Evolutionary conservation across 176 grass and related monocot species (phyloP).

Genomic region (Rhynchospora breviuscula): DNA sequence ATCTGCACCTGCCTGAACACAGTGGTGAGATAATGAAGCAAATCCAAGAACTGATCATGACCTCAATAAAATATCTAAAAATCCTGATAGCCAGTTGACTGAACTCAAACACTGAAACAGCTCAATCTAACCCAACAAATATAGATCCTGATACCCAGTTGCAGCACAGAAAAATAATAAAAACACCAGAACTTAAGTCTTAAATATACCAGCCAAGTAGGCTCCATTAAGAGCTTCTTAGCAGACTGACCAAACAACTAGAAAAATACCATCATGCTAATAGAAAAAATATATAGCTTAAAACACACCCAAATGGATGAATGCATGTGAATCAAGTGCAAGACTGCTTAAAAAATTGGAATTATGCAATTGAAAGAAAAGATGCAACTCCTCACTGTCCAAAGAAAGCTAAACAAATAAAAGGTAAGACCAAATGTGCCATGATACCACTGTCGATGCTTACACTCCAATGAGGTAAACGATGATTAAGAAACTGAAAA

Average conservation of each 20-base stretch:
- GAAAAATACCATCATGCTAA: not conserved
- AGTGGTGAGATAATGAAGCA: not conserved
- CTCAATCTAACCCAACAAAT: not conserved
- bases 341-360: slow-evolving; percentile 3
- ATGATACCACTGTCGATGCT: slow-evolving; percentile 64
- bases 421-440: slow-evolving; percentile 31
- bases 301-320: not conserved
- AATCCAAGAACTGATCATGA: not conserved
- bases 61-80: not conserved
- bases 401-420: not conserved
- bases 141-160: not conserved
- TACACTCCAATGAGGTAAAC: slow-evolving; percentile 62
- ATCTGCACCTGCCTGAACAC: not conserved
- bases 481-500: slow-evolving; percentile 26
- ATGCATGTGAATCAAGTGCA: not conserved
- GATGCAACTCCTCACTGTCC: not conserved
- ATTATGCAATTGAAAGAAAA: slow-evolving; percentile 13
- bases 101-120: not conserved
- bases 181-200: not conserved
- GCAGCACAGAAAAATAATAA: not conserved
- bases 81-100: not conserved
- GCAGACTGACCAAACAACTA: not conserved
- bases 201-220: not conserved
- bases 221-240: not conserved
- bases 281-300: not conserved